Conservation (phyloP, 2,329 filamentous ascomycete genomes). For the Claviceps citrina region DNA sequence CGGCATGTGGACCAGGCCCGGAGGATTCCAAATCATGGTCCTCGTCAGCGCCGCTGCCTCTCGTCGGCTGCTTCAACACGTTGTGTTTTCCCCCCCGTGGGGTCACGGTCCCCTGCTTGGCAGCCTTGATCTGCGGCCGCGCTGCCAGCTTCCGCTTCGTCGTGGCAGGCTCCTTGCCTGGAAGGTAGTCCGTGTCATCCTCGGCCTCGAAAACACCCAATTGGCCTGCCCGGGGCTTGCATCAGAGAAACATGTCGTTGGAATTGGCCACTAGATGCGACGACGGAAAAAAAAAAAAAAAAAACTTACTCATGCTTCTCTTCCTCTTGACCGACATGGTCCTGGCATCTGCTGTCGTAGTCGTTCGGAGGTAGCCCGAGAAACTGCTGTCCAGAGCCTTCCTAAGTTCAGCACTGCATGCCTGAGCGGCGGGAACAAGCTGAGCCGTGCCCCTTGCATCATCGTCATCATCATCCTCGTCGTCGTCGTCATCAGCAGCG, state of each 20-base stretch:
- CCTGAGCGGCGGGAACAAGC: background rate
- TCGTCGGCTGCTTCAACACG: background rate
- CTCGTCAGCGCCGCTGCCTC: background rate
- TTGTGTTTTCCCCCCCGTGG: background rate
- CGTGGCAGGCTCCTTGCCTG: background rate
- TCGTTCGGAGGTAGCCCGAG: background rate
- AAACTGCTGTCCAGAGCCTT: background rate
- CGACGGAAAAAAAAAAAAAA: background rate
- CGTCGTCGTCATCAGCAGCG: background rate
- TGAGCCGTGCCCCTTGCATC: no score
- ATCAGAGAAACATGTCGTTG: background rate
- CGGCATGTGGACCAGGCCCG: background rate
- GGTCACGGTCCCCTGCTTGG: background rate
- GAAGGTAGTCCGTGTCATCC: conserved; percentile 3
- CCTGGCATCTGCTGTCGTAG: background rate
- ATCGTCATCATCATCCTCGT: background rate
- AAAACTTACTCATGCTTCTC: background rate
- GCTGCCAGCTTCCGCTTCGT: conserved; percentile 2
- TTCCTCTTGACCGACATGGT: background rate
- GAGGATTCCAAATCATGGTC: background rate
- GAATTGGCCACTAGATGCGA: background rate
- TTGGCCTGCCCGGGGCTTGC: background rate
- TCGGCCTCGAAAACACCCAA: background rate
- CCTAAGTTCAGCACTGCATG: background rate
- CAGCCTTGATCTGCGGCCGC: conserved; percentile 5